Evolutionary conservation across 768 basidiomycete species (phyloP).

Genomic region (Collybiopsis luxurians): DNA sequence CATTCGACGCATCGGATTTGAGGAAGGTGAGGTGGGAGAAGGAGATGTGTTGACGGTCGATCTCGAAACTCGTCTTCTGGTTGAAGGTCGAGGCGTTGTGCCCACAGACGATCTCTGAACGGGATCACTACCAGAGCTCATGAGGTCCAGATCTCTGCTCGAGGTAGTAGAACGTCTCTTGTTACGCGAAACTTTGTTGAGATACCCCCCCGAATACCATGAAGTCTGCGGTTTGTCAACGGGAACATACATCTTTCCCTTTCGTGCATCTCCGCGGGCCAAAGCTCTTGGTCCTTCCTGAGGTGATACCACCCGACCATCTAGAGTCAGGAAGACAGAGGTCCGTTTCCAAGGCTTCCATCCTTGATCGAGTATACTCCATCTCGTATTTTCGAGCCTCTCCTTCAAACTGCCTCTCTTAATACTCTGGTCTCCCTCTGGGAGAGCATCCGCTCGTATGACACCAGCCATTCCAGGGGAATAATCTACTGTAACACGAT

Average conservation of each 20-base stretch:
- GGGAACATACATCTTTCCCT: slow-evolving; percentile 4
- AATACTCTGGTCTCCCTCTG: not conserved
- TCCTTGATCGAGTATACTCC: slow-evolving; percentile 4
- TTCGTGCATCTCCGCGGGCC: slow-evolving; percentile 4
- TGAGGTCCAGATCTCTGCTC: not conserved
- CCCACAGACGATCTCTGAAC: not conserved
- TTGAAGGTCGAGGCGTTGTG: not conserved
- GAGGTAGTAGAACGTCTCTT: not conserved
- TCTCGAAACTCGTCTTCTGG: not conserved
- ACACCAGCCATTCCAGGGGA: slow-evolving; percentile 1
- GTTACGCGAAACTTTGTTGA: not conserved
- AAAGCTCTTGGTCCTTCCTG: not conserved
- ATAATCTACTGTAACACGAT: slow-evolving; percentile 3
- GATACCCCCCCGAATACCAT: not conserved
- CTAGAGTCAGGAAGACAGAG: slow-evolving; percentile 1
- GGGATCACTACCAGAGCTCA: slow-evolving; percentile 1
- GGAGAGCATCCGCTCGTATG: not conserved
- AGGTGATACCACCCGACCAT: not conserved
- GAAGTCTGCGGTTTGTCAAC: slow-evolving; percentile 2
- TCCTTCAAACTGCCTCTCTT: not conserved
- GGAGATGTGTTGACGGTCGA: not conserved
- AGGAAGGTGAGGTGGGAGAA: not conserved
- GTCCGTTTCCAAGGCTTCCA: slow-evolving; percentile 4
- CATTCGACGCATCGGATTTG: not conserved
- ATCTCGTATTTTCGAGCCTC: not conserved